Base-by-base conservation (phyloP, 495 filamentous ascomycete genomes). In the Tuber microsphaerosporum region DNA sequence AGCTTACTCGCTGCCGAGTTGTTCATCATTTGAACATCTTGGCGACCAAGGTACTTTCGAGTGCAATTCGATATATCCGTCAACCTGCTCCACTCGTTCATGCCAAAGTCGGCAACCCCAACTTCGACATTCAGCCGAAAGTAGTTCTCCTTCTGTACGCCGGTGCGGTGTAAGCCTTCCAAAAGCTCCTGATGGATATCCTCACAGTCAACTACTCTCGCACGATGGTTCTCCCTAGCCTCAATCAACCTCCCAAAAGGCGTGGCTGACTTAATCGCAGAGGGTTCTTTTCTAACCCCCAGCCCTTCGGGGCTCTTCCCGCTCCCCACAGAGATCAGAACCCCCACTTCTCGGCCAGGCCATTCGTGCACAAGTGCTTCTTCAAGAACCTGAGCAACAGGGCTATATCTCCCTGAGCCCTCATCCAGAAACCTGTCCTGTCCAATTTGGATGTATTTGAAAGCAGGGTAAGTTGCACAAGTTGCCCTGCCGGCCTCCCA, bases 401-500 rank as follows among this genome's bases (percentile, higher is more conserved):
- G 95, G 80, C 97, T 98, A 84, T 94, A 98, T 76, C 91, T 93
- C 12, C 95, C 95, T 9, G 89, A 87, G 26, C 95, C 95, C 83
- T 98, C 95, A 81, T 98, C 96, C 71, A 96, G 90, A 78, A 98
- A 99, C 34, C 92, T 87, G 14, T 93, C 94, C 81, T 97, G 93
- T 3, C 94, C 96, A 73, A 99, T 93, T 80, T 92, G 91, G 44
- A 99, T 94, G 0, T 93, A 93, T 84, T 99, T 99, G 84, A 99
- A 99, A 6, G 95, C 95, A 69, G 97, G 87, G 0, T 91, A 93
- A 17, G 92, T 96, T 2, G 95, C 94, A 74, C 88, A 92, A 10
- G 95, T 99, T 44, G 95, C 95, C 69, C 96, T 89, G 10, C 96
- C 95, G 16, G 95, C 95, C 84, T 99, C 88, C 95, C 95, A 99